These are phyloP conservation scores for Trichoderma atroviride DNA, from an alignment of 2,329 filamentous ascomycete species.

Conservation along the genomic window DNA sequence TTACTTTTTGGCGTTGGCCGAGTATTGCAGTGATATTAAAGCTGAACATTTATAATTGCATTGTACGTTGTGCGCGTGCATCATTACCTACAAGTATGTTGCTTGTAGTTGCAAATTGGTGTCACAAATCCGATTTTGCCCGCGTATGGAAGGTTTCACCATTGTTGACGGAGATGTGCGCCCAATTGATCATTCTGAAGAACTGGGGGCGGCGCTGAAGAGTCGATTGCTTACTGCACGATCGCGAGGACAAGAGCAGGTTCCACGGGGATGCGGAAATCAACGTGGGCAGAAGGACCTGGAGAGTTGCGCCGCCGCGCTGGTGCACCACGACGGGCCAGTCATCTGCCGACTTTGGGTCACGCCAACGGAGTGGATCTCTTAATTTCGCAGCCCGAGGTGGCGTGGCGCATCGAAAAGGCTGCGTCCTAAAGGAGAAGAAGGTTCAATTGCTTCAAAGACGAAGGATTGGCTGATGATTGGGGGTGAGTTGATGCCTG, in stretches of 20 bases:
- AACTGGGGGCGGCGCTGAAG: not conserved
- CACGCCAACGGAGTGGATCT: conserved; percentile 18
- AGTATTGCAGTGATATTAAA: not conserved
- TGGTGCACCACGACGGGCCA: not conserved
- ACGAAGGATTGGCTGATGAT: not conserved
- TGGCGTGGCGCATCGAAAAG: conserved; percentile 10
- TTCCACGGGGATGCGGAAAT: conserved; percentile 5
- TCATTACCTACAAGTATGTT: not conserved
- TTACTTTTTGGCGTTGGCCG: not conserved
- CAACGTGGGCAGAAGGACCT: conserved; percentile 1
- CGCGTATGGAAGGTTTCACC: conserved; percentile 18
- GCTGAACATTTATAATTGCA: not conserved
- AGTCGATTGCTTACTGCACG: conserved; percentile 16
- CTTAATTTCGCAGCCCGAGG: conserved; percentile 13
- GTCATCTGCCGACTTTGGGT: conserved; percentile 14
- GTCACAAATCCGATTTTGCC: conserved; percentile 4
- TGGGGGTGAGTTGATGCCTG: not conserved
- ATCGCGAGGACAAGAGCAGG: conserved; percentile 17
- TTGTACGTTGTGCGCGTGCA: not conserved
- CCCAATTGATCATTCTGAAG: conserved; percentile 3
- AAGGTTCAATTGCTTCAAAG: not conserved
- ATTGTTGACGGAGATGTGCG: conserved; percentile 9
- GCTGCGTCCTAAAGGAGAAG: not conserved
- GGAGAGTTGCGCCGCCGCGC: not conserved
- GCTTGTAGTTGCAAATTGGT: not conserved